Percentiles rank a stretch among this genome's conserved stretches.
These are phyloP conservation scores for Jaapia argillacea DNA, from an alignment of 768 basidiomycete genomes.

Conservation along the genomic window DNA sequence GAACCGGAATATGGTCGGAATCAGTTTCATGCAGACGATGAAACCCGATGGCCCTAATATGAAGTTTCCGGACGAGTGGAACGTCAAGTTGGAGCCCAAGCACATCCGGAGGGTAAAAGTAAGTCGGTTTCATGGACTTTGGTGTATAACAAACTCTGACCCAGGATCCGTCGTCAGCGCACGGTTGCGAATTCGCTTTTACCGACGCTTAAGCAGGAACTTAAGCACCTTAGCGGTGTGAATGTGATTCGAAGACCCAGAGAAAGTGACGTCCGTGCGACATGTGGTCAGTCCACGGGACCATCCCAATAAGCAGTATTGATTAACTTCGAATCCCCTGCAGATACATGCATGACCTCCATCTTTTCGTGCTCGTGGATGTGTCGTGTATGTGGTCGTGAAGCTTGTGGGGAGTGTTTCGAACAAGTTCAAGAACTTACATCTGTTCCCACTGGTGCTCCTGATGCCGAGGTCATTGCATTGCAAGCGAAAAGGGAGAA, in stretches of 20 bases:
- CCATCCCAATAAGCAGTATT: background rate
- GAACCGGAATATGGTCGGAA: slow-evolving; percentile 47
- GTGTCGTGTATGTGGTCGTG: slow-evolving; percentile 85
- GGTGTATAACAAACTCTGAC: background rate
- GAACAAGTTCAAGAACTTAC: slow-evolving; percentile 58
- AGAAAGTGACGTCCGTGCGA: slow-evolving; percentile 76
- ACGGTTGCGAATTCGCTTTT: slow-evolving; percentile 62
- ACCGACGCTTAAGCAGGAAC: slow-evolving; percentile 55
- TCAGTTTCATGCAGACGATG: slow-evolving; percentile 61
- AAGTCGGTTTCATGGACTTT: slow-evolving; percentile 3
- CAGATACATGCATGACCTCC: slow-evolving; percentile 92
- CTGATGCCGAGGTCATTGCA: slow-evolving; percentile 36
- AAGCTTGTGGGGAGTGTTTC: slow-evolving; percentile 82
- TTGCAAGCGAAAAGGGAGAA: slow-evolving; percentile 46
- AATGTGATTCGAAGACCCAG: slow-evolving; percentile 63
- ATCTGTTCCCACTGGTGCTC: slow-evolving; percentile 35
- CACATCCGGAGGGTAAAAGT: slow-evolving; percentile 60
- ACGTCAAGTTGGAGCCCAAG: slow-evolving; percentile 36
- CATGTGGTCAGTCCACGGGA: slow-evolving; percentile 52
- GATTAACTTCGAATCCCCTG: background rate
- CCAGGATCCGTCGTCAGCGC: slow-evolving; percentile 26
- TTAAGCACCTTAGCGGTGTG: slow-evolving; percentile 43
- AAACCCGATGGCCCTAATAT: slow-evolving; percentile 48
- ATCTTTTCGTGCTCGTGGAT: slow-evolving; percentile 87
- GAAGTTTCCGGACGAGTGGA: slow-evolving; percentile 62